phyloP scores from a whole-genome alignment of 2,329 filamentous ascomycete species.

The Clarireedia homoeocarpa region DNA sequence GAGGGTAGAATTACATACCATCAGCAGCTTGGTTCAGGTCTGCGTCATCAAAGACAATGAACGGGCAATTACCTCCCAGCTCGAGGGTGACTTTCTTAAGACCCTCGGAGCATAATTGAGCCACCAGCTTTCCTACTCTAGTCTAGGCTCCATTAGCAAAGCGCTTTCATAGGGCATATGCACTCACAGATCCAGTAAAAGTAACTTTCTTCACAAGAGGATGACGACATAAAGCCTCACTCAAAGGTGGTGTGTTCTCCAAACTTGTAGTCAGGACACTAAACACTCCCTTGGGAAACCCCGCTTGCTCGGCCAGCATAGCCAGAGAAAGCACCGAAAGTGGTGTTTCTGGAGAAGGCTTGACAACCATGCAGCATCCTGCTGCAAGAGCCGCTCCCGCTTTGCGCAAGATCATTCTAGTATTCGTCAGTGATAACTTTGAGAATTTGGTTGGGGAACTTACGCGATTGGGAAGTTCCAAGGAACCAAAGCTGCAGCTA shows the following conservation, averaged over 20 bases:
- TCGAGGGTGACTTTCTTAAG: constrained; percentile 59
- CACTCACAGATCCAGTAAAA: constrained; percentile 45
- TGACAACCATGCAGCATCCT: constrained; percentile 67
- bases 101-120: constrained; percentile 49
- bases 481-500: constrained; percentile 59
- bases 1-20: constrained; percentile 26
- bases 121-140: constrained; percentile 53
- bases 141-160: constrained; percentile 30
- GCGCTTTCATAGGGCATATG: background rate
- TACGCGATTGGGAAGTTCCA: constrained; percentile 64
- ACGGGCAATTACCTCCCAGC: constrained; percentile 57
- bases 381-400: constrained; percentile 60
- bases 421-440: background rate
- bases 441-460: constrained; percentile 14
- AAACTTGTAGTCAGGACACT: constrained; percentile 53
- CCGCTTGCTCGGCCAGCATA: constrained; percentile 44
- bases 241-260: constrained; percentile 45
- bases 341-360: constrained; percentile 62
- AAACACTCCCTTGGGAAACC: constrained; percentile 51
- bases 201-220: constrained; percentile 53
- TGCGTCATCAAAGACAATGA: constrained; percentile 57
- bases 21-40: constrained; percentile 48
- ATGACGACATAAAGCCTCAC: constrained; percentile 48
- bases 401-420: constrained; percentile 54
- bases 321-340: constrained; percentile 48